These are phyloP conservation scores for Butyriboletus loyo DNA, from an alignment of 768 basidiomycete genomes.

Conservation along the genomic window DNA sequence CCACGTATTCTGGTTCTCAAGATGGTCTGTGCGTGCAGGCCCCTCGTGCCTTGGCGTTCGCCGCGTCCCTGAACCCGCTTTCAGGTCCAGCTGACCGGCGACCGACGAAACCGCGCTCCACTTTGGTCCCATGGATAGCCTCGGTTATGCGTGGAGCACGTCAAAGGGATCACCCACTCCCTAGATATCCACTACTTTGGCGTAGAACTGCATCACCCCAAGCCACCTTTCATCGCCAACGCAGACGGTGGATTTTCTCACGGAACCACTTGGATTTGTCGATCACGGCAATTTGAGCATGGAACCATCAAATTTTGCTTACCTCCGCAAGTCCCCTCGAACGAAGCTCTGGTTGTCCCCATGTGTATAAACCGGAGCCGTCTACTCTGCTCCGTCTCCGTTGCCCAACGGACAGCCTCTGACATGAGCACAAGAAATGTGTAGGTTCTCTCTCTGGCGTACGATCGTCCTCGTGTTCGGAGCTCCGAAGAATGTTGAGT, in stretches of 20 bases:
- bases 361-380: slow-evolving; percentile 89
- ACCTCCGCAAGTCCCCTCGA: slow-evolving; percentile 62
- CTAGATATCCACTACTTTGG: slow-evolving; percentile 93
- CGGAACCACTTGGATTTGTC: slow-evolving; percentile 66
- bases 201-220: slow-evolving; percentile 47
- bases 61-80: not conserved
- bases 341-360: slow-evolving; percentile 77
- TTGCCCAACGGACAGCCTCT: slow-evolving; percentile 90
- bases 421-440: slow-evolving; percentile 89
- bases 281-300: slow-evolving; percentile 75
- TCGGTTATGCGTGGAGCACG: slow-evolving; percentile 90
- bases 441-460: slow-evolving; percentile 92
- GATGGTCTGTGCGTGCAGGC: no score
- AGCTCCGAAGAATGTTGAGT: slow-evolving; percentile 82
- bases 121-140: slow-evolving; percentile 78
- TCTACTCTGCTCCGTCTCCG: slow-evolving; percentile 81
- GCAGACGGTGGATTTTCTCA: slow-evolving; percentile 42
- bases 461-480: slow-evolving; percentile 98
- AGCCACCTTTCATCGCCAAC: slow-evolving; percentile 41
- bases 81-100: slow-evolving; percentile 87
- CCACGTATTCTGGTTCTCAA: no score
- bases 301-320: not conserved
- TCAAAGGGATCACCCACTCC: slow-evolving; percentile 97
- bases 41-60: no score
- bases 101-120: slow-evolving; percentile 93